Conservation (phyloP, 257 asterid species). For the Nicotiana paniculata region DNA sequence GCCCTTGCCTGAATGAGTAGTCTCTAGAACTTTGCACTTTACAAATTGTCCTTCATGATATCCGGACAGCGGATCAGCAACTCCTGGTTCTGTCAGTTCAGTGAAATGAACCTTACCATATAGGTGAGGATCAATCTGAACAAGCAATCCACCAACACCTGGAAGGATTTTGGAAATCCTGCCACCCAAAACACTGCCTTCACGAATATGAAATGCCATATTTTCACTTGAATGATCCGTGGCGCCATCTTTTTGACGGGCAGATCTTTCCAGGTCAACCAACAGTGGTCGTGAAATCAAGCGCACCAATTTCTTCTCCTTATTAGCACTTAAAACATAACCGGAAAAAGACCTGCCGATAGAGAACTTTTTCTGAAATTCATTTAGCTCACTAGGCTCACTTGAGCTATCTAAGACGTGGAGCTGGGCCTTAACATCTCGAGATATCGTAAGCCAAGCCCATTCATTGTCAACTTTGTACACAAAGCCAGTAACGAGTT, state of each 20-base stretch:
- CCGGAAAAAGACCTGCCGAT: constrained; percentile 69
- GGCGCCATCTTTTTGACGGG: constrained; percentile 15
- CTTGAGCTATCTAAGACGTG: constrained; percentile 69
- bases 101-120: constrained; percentile 92
- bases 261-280: constrained; percentile 14
- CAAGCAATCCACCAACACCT: constrained; percentile 77
- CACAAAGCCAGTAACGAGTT: constrained; percentile 66
- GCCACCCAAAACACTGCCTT: constrained; percentile 73
- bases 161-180: constrained; percentile 79
- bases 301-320: constrained; percentile 76
- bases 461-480: constrained; percentile 77
- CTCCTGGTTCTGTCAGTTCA: constrained; percentile 62
- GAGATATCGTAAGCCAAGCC: constrained; percentile 75
- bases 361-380: constrained; percentile 59
- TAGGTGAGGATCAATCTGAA: constrained; percentile 61
- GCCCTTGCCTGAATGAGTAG: constrained; percentile 40
- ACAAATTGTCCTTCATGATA: constrained; percentile 77
- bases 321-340: constrained; percentile 40
- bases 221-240: constrained; percentile 17
- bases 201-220: constrained; percentile 36
- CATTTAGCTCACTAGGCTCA: constrained; percentile 70
- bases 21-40: constrained; percentile 72
- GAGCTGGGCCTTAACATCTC: constrained; percentile 63
- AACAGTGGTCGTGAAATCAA: constrained; percentile 39
- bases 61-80: constrained; percentile 61